Base-by-base conservation (phyloP, 75 land plant genomes). In the Gnetum montanum region DNA sequence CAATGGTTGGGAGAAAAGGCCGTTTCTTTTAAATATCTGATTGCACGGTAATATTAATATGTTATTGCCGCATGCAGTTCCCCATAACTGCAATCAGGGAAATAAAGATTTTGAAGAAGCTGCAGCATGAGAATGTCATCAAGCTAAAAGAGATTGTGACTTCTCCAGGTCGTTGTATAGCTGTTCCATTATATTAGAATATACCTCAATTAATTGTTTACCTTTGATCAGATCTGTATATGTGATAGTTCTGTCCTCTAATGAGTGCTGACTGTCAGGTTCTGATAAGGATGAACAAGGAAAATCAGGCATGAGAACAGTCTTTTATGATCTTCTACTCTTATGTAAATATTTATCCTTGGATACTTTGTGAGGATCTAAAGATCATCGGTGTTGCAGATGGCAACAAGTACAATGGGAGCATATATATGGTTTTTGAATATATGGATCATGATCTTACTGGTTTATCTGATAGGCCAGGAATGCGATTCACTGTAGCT, bases 361-460 rank as follows among this genome's bases (percentile, higher is more conserved):
- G 61, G n/a, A n/a, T n/a, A 34, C 50, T 3, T 52, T 37, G n/a
- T n/a, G n/a, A n/a, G n/a, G n/a, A n/a, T n/a, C n/a, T n/a, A n/a
- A n/a, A n/a, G n/a, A n/a, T n/a, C n/a, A n/a, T n/a, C n/a, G n/a
- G n/a, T n/a, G n/a, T n/a, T n/a, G 57, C 70, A 70, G 97, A 94
- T 71, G 83, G 76, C 28, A 85, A 85, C 40, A 94, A 84, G 52
- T 89, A 83, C 70, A 89, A 75, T 34, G 98, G 98, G 4, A 79
- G 83, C 63, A 94, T 90, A 33, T 94, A 94, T 48, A 90, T 94
- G 96, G 98, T 94, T 11, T 94, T 94, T 70, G 98, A 94, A 63
- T 94, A 94, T 50, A 94, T 94, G 98, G 98, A 94, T 70, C 98
- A 94, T 73, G 98, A 94, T 54, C 47, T 94, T 68, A 83, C 98